Base-by-base conservation (phyloP, 805 yeast species). In the Saccharomycopsis sp. region DNA sequence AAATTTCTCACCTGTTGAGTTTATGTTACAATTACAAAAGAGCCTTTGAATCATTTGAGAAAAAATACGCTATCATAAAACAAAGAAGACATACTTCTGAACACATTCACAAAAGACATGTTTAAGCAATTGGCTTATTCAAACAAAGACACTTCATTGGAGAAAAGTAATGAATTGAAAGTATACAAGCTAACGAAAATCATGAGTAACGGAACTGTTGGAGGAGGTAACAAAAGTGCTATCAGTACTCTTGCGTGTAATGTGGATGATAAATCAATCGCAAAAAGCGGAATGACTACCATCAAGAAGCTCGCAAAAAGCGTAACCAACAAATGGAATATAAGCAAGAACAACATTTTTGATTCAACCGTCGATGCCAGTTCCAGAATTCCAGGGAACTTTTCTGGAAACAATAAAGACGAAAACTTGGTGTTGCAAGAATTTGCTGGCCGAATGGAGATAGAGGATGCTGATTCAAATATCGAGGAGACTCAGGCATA, bases 91-190 rank as follows among this genome's bases (percentile, higher is more conserved):
- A 37, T 37, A 44, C 23, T 12, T 29, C 62, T 24, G 14, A 78
- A 82, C 63, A 75, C 21, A 4, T 44, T 44, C 23, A 50, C 34
- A 50, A 44, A 44, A 44, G 48, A 44, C 21, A 44, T 44, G 48
- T 44, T 44, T 20, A 44, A 44, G 16, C 48, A 44, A 44, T 44
- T 44, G 48, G 21, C 18, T 44, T 44, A 44, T 12, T 5, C 48
- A 44, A 44, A 44, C 21, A 44, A 44, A 44, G 48, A 44, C 16
- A 44, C 9, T 44, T 18, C 18, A 44, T 44, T 44, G 16, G 48
- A 44, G 4, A 44, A 44, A 18, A 44, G 16, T 12, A 44, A 44
- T 44, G 48, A 44, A 44, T 12, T 44, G 12, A 44, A 44, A 18
- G 48, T 44, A 16, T 44, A 24, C n/a, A 15, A 51, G 50, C n/a